Base-by-base conservation (phyloP, 768 basidiomycete genomes). In the Leccinum subgranulosum region DNA sequence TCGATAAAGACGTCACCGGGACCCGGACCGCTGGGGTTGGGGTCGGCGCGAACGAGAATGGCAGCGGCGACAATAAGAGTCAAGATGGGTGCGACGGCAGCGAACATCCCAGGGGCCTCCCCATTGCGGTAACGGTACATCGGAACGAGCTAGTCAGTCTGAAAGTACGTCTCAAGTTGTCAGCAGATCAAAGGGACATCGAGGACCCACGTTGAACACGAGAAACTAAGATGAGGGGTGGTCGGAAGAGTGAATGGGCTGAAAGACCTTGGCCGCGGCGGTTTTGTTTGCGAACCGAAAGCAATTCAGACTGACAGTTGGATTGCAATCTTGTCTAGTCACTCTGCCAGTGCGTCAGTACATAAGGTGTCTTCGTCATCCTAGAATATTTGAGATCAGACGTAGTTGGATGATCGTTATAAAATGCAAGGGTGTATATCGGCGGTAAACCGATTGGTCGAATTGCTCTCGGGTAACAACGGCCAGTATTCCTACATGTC, bases 1-100 rank as follows among this genome's bases (percentile, higher is more conserved):
- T 80, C 74, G 43, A 81, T 81, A 76, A 80, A 88, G 25, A 79
- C 64, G 45, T 79, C 74, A 43, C 82, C 82, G 7, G 88, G 87
- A 7, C 77, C 76, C 23, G 92, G 90, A 25, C 71, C 77, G 51
- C 66, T 78, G 43, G 92, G 91, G 7, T 60, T 69, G 17, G 84
- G 83, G 39, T 84, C 81, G 15, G 87, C 88, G 51, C 70, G 77
- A n/a, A 75, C 83, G 34, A 72, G 54, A 53, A 51, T 63, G 28
- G 76, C 67, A 33, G 65, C 49, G 17, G 72, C 64, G 25, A 77
- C 47, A 8, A 72, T 34, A 39, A 66, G 27, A 6, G 48, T 39
- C 17, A 70, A 64, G 27, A 61, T 17, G 12, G 51, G 58, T 6
- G 53, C n/a, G 41, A 57, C 21, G 6, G 39, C 46, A 43, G 51